These are phyloP conservation scores for Myochromella boudieri DNA, from an alignment of 768 basidiomycete species.

Conservation along the genomic window DNA sequence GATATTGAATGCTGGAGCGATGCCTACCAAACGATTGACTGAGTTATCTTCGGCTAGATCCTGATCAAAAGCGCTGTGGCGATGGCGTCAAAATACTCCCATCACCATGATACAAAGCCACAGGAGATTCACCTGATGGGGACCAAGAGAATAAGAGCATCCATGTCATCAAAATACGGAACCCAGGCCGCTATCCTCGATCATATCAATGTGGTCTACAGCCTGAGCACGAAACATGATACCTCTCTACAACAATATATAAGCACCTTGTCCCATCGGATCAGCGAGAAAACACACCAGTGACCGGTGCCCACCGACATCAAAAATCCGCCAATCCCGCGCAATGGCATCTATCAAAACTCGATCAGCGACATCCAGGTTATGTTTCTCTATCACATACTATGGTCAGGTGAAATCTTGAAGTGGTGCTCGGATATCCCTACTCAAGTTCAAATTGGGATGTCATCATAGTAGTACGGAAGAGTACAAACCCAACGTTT, in stretches of 20 bases:
- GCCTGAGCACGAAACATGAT: not conserved
- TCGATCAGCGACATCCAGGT: not conserved
- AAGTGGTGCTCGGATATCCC: conserved; percentile 76
- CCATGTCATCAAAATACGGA: conserved; percentile 69
- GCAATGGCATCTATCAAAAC: conserved; percentile 22
- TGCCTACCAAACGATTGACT: conserved; percentile 58
- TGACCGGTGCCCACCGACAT: conserved; percentile 66
- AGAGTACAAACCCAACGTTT: conserved; percentile 43
- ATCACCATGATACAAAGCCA: not conserved
- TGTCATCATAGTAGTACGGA: not conserved
- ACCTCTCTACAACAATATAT: conserved; percentile 21
- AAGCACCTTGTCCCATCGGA: too few species aligned
- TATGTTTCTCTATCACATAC: conserved; percentile 25
- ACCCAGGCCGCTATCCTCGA: conserved; percentile 47
- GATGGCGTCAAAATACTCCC: not conserved
- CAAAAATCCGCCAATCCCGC: conserved; percentile 46
- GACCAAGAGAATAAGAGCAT: conserved; percentile 70
- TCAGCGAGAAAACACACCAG: conserved; percentile 45
- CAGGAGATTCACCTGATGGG: conserved; percentile 48
- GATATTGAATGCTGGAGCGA: not conserved
- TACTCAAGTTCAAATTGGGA: too few species aligned
- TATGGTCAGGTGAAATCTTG: conserved; percentile 41
- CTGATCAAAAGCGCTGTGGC: conserved; percentile 61
- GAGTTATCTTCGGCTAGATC: conserved; percentile 63
- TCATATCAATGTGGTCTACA: not conserved